Evolutionary conservation across 352 stramenopile species (phyloP).

Genomic region (Phytophthora pini): DNA sequence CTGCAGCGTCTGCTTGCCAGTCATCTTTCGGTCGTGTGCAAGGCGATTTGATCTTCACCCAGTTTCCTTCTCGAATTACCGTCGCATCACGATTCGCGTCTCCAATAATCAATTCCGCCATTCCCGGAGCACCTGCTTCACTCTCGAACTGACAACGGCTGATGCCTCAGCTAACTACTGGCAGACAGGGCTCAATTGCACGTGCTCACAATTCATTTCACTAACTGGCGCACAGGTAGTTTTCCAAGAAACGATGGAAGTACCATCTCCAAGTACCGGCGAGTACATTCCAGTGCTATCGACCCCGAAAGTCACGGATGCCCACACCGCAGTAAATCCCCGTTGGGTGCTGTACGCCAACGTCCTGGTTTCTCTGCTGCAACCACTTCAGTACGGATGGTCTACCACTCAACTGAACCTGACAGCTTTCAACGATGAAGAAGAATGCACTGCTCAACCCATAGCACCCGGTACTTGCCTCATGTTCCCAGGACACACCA

Average conservation of each 20-base stretch:
- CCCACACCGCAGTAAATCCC: not conserved
- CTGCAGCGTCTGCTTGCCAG: not conserved
- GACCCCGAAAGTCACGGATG: conserved; percentile 5
- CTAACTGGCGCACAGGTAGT: not conserved
- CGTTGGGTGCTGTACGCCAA: conserved; percentile 45
- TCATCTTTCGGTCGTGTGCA: conserved; percentile 9
- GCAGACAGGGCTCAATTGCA: not conserved
- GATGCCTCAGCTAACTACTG: not conserved
- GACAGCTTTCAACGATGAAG: conserved; percentile 48
- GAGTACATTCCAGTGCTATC: conserved; percentile 1
- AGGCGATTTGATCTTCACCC: not conserved
- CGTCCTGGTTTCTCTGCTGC: conserved; percentile 37
- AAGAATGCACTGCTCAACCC: conserved; percentile 42
- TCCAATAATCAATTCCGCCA: conserved; percentile 11
- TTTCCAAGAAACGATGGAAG: conserved; percentile 4
- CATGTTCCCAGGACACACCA: conserved; percentile 62
- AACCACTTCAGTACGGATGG: conserved; percentile 63
- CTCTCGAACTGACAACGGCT: not conserved
- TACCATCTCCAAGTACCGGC: conserved; percentile 1
- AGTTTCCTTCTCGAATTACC: conserved; percentile 10
- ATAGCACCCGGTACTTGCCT: conserved; percentile 45
- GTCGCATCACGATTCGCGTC: conserved; percentile 18
- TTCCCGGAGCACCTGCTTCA: not conserved
- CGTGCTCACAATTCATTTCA: conserved; percentile 1
- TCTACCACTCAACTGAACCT: conserved; percentile 56